These are phyloP conservation scores for Ophiostoma montium DNA, from an alignment of 2,329 filamentous ascomycete genomes.

Conservation along the genomic window DNA sequence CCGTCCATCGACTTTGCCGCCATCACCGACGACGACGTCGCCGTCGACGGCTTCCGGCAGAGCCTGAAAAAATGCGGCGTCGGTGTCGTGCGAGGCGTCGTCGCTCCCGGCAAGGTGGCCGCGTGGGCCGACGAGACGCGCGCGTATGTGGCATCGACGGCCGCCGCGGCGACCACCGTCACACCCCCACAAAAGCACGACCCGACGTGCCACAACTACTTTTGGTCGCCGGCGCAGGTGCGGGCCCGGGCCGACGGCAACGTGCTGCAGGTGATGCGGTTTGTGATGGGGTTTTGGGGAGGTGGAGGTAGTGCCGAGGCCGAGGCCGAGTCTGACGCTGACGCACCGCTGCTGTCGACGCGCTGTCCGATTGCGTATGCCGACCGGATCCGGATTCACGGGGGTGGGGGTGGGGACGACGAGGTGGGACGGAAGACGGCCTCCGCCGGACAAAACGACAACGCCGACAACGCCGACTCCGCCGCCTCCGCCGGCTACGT, in stretches of 20 bases:
- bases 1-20: conserved; percentile 41
- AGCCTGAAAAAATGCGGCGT: conserved; percentile 49
- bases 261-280: conserved; percentile 48
- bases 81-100: conserved; percentile 50
- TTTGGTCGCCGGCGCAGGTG: conserved; percentile 58
- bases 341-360: conserved; percentile 19
- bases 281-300: conserved; percentile 53
- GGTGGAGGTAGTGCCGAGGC: conserved; percentile 12
- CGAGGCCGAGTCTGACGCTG: not conserved
- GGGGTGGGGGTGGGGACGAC: conserved; percentile 28
- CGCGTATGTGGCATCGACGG: conserved; percentile 41
- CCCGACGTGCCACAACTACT: conserved; percentile 58
- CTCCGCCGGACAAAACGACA: too few species aligned
- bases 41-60: conserved; percentile 39
- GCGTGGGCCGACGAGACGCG: conserved; percentile 44
- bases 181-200: conserved; percentile 45
- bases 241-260: conserved; percentile 52
- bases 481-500: too few species aligned
- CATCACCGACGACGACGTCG: conserved; percentile 31
- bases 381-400: conserved; percentile 53
- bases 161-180: conserved; percentile 21
- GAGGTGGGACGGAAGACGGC: too few species aligned
- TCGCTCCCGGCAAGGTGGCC: conserved; percentile 41
- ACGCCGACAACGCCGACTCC: conserved; percentile 11
- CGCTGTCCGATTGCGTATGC: conserved; percentile 52